Percentiles rank a stretch among this genome's conserved stretches.
phyloP scores from a whole-genome alignment of 2,329 filamentous ascomycete genomes.

The Knufia petricola region DNA sequence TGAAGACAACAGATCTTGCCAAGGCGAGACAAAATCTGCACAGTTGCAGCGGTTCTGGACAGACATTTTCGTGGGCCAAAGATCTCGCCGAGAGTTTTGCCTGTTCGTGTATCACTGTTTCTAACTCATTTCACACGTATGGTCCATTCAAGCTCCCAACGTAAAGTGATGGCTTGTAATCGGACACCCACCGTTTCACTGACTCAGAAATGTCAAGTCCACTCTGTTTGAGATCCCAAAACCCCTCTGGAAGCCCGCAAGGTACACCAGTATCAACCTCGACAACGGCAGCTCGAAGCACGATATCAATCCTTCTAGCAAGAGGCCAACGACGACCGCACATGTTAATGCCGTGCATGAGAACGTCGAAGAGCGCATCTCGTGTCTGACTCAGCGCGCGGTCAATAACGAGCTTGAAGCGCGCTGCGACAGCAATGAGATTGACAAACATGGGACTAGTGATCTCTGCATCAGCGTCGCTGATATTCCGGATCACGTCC shows the following conservation, averaged over 20 bases:
- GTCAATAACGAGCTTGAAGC: constrained; percentile 20
- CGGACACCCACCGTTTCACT: constrained; percentile 18
- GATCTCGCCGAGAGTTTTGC: too few relatives aligned
- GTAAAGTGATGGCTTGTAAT: constrained; percentile 10
- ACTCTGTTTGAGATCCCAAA: constrained; percentile 17
- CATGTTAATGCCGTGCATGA: constrained; percentile 24
- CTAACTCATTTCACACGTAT: constrained; percentile 5
- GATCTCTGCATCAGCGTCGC: constrained; percentile 21
- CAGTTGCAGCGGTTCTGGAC: too few relatives aligned
- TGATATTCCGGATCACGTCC: constrained; percentile 17
- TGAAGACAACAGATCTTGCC: too few relatives aligned
- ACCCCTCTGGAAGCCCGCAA: constrained; percentile 7
- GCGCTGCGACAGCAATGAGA: constrained; percentile 17
- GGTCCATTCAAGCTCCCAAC: constrained; percentile 8
- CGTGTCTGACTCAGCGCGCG: constrained; percentile 7
- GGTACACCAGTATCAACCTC: constrained; percentile 14
- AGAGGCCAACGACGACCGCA: constrained; percentile 20
- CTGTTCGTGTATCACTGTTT: too few relatives aligned
- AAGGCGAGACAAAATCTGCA: too few relatives aligned
- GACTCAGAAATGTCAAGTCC: constrained; percentile 20
- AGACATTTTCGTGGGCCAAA: too few relatives aligned
- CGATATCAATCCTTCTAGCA: constrained; percentile 19
- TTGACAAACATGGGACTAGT: constrained; percentile 17
- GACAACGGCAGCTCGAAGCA: constrained; percentile 19
- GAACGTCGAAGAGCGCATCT: constrained; percentile 19